Conservation (phyloP, 2,329 filamentous ascomycete species). For the Penicillium oxalicum region DNA sequence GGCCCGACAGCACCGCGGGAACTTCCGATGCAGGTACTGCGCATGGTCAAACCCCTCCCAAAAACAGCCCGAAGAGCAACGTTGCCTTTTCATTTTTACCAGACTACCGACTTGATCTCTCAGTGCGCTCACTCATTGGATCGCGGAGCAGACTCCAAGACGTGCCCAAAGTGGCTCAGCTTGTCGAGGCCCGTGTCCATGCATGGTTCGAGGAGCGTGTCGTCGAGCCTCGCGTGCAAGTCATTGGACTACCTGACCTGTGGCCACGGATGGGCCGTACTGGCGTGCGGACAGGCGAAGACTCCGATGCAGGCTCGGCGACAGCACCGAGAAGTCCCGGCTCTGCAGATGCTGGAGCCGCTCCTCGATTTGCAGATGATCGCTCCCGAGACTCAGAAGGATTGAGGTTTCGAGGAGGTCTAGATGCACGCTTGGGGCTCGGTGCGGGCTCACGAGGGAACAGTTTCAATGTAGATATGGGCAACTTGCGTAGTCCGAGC, state of each 20-base stretch:
- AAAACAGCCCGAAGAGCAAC: conserved; percentile 66
- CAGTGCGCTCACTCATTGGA: conserved; percentile 59
- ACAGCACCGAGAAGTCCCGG: conserved; percentile 27
- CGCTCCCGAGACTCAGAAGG: conserved; percentile 26
- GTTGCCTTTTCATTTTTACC: conserved; percentile 82
- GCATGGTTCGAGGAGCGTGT: conserved; percentile 63
- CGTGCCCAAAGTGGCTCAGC: conserved; percentile 60
- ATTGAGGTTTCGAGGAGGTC: conserved; percentile 28
- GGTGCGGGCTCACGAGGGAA: conserved; percentile 30
- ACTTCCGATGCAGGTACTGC: conserved; percentile 8
- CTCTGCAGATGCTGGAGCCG: conserved; percentile 22
- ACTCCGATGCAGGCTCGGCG: conserved; percentile 35
- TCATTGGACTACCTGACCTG: conserved; percentile 56
- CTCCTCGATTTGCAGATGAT: conserved; percentile 19
- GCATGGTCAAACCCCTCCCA: conserved; percentile 18
- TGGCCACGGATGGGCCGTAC: conserved; percentile 55
- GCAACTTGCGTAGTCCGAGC: conserved; percentile 27
- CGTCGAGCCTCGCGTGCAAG: conserved; percentile 60
- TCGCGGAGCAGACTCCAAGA: conserved; percentile 58
- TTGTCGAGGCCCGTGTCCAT: conserved; percentile 59
- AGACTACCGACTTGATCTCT: conserved; percentile 60
- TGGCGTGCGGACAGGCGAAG: conserved; percentile 39
- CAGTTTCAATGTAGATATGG: conserved; percentile 31
- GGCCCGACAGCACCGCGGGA: conserved; percentile 3
- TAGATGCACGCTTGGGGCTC: conserved; percentile 25